A percentile compares a stretch with the other conserved stretches of the same genome.
These are phyloP conservation scores for Haematococcus lacustris DNA, from an alignment of 139 green algal genomes.

Conservation along the genomic window DNA sequence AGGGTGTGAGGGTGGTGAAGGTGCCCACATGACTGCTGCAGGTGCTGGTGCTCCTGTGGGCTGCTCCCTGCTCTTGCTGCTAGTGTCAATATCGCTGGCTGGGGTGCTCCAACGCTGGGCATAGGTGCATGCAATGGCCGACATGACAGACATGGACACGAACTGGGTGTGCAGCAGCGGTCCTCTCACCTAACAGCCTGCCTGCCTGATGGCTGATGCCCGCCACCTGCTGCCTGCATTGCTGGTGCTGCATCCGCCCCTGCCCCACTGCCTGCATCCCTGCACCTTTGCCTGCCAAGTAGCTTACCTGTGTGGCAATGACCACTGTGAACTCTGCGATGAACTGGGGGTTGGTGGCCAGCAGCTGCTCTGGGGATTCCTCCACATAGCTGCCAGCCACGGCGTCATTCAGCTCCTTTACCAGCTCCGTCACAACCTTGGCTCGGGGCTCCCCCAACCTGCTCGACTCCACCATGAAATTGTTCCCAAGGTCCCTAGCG, in stretches of 20 bases:
- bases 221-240: no score
- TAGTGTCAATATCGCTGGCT: no score
- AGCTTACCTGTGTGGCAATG: constrained; percentile 78
- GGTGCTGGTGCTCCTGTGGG: no score
- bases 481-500: constrained; percentile 84
- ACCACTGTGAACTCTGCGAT: constrained; percentile 83
- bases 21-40: no score
- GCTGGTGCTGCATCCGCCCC: no score
- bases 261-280: no score
- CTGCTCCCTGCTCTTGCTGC: no score
- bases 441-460: constrained; percentile 61
- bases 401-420: constrained; percentile 43
- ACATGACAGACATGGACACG: no score
- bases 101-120: no score
- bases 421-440: constrained; percentile 57
- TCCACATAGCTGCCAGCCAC: constrained; percentile 23
- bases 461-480: constrained; percentile 74
- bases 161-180: no score
- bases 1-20: no score
- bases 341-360: constrained; percentile 72
- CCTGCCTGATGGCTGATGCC: neutral
- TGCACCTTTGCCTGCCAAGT: no score
- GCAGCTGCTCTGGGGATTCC: constrained; percentile 37
- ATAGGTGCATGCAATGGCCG: neutral
- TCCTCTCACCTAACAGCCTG: neutral